Percentiles rank a stretch among this genome's conserved stretches.
Conservation (phyloP, 2,329 filamentous ascomycete genomes). For the Hypoxylon sp. region DNA sequence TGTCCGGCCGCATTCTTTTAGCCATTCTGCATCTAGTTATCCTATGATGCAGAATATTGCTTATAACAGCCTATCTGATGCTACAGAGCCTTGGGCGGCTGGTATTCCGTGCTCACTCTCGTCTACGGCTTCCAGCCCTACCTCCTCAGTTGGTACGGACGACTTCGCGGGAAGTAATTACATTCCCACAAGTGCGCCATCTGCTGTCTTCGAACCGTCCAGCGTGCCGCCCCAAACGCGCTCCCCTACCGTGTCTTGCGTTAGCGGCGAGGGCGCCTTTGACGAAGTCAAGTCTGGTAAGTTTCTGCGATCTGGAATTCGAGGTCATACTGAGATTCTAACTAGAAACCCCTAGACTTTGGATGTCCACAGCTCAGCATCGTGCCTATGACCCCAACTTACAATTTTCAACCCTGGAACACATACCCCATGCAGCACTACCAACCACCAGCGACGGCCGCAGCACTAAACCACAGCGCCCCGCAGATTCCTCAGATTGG, state of each 20-base stretch:
- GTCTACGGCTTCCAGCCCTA: conserved; percentile 67
- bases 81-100: conserved; percentile 64
- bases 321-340: conserved; percentile 45
- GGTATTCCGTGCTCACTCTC: conserved; percentile 62
- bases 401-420: conserved; percentile 56
- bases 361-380: conserved; percentile 54
- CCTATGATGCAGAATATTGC: conserved; percentile 60
- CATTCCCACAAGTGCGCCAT: conserved; percentile 65
- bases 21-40: conserved; percentile 61
- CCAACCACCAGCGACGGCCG: conserved; percentile 50
- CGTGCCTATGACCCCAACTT: conserved; percentile 54
- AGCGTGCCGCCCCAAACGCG: conserved; percentile 51
- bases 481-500: conserved; percentile 48
- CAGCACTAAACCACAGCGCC: conserved; percentile 31
- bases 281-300: conserved; percentile 56
- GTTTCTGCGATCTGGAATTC: conserved; percentile 18
- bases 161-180: conserved; percentile 64
- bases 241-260: conserved; percentile 54
- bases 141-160: conserved; percentile 64
- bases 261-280: conserved; percentile 55
- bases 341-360: conserved; percentile 52
- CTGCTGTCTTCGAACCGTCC: conserved; percentile 59
- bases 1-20: conserved; percentile 63
- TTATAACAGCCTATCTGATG: conserved; percentile 60
- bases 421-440: conserved; percentile 58